phyloP scores from a whole-genome alignment of 2,329 filamentous ascomycete species.

The Exophiala aquamarina region DNA sequence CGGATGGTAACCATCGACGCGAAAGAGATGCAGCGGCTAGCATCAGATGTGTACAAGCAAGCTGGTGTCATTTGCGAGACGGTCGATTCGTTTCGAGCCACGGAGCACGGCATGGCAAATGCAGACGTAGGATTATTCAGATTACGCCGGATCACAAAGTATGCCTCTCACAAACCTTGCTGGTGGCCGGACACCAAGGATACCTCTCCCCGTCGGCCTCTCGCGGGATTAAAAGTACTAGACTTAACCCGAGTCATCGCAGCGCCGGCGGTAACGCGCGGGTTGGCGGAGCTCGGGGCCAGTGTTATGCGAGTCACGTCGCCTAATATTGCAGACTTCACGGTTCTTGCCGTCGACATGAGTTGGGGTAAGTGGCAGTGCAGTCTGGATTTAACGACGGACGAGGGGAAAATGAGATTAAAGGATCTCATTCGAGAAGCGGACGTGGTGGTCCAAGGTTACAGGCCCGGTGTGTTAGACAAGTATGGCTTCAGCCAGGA shows the following conservation, averaged over 20 bases:
- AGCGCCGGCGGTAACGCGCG: conserved; percentile 43
- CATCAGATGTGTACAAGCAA: conserved; percentile 40
- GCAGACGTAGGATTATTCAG: conserved; percentile 43
- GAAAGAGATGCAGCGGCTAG: conserved; percentile 35
- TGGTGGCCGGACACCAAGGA: conserved; percentile 20
- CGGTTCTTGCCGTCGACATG: conserved; percentile 69
- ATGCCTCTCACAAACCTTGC: conserved; percentile 10
- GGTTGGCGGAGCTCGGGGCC: conserved; percentile 46
- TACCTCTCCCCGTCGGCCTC: conserved; percentile 35
- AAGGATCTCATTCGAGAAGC: conserved; percentile 47
- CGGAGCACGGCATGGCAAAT: conserved; percentile 45
- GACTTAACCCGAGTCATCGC: conserved; percentile 50
- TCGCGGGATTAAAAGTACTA: conserved; percentile 51
- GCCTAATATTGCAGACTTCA: conserved; percentile 40
- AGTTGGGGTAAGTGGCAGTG: conserved; percentile 70
- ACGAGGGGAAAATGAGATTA: conserved; percentile 41
- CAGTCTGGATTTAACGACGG: conserved; percentile 53
- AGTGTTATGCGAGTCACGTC: conserved; percentile 49
- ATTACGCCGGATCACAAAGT: conserved; percentile 28
- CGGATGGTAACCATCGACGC: conserved; percentile 37
- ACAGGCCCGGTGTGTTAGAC: conserved; percentile 50
- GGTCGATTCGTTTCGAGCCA: conserved; percentile 38
- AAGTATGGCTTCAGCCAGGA: conserved; percentile 60
- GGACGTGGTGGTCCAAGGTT: conserved; percentile 58
- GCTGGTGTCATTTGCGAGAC: conserved; percentile 42